Conservation (phyloP, 768 basidiomycete genomes). For the Leucosporidium scottii region DNA sequence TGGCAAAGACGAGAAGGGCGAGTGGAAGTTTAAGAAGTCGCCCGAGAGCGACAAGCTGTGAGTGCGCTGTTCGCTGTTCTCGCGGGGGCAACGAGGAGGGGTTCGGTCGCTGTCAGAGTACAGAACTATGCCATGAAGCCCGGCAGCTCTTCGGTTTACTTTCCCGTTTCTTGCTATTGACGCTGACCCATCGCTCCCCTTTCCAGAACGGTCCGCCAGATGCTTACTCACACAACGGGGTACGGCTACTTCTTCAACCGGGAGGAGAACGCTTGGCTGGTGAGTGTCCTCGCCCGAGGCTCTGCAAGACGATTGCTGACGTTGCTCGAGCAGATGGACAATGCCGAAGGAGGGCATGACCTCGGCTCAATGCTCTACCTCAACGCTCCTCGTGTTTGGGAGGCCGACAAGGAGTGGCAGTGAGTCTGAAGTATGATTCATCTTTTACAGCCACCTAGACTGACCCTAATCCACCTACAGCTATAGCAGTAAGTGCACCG, state of each 20-base stretch:
- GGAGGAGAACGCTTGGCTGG: background rate
- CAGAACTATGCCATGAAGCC: too few species aligned
- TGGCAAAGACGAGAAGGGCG: slow-evolving; percentile 17
- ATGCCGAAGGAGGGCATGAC: background rate
- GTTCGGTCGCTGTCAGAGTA: too few species aligned
- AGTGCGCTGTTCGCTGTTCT: too few species aligned
- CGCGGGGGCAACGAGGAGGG: too few species aligned
- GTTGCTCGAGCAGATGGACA: background rate
- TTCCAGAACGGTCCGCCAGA: background rate
- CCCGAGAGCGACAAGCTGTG: slow-evolving; percentile 14
- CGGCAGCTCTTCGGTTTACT: too few species aligned
- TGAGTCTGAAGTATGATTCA: background rate
- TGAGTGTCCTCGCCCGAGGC: background rate
- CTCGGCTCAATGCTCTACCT: too few species aligned
- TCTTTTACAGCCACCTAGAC: too few species aligned
- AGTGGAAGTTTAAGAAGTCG: slow-evolving; percentile 1
- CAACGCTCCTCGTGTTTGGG: background rate
- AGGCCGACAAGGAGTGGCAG: background rate
- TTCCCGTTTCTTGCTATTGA: too few species aligned
- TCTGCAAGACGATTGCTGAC: background rate
- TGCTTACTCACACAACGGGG: slow-evolving; percentile 17
- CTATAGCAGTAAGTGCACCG: background rate
- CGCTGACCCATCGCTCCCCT: too few species aligned
- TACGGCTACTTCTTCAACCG: slow-evolving; percentile 1
- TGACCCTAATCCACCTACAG: background rate